Percentiles rank a stretch among this genome's conserved stretches.
These are phyloP conservation scores for Thelonectria rubi DNA, from an alignment of 2,329 filamentous ascomycete species.

Conservation along the genomic window DNA sequence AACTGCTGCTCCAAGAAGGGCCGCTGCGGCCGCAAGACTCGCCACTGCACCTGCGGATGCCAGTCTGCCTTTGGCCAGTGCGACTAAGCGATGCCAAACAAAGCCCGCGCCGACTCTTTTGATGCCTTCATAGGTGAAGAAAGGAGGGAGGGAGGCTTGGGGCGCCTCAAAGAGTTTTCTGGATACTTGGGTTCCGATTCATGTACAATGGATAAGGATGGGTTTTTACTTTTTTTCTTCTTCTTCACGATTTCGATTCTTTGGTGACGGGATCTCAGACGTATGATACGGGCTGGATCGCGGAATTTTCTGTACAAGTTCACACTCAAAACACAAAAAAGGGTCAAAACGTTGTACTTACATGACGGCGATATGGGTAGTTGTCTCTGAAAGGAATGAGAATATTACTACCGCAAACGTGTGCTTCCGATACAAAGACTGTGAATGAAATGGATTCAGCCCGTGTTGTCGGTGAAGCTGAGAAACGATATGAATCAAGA, in stretches of 20 bases:
- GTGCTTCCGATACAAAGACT: neutral
- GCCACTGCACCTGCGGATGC: conserved; percentile 50
- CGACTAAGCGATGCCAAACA: conserved; percentile 27
- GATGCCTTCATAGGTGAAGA: neutral
- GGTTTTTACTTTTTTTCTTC: conserved; percentile 19
- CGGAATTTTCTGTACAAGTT: conserved; percentile 6
- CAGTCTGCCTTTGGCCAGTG: conserved; percentile 50
- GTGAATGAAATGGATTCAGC: neutral
- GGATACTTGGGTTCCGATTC: conserved; percentile 33
- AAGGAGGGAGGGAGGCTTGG: too few relatives aligned
- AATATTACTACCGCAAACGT: conserved; percentile 9
- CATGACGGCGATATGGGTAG: conserved; percentile 16
- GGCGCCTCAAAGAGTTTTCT: neutral
- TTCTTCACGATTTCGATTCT: conserved; percentile 22
- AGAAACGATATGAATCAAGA: too few relatives aligned
- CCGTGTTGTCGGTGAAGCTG: too few relatives aligned
- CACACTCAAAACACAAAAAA: conserved; percentile 7
- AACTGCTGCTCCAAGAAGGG: conserved; percentile 54
- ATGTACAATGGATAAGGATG: conserved; percentile 34
- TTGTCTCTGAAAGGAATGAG: conserved; percentile 12
- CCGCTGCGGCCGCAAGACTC: conserved; percentile 50
- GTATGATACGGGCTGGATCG: conserved; percentile 21
- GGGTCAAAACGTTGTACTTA: conserved; percentile 7
- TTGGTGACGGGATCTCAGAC: conserved; percentile 18
- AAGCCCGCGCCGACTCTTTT: neutral